These are phyloP conservation scores for Acacia confusa DNA, from an alignment of 306 rosid species.

Conservation along the genomic window DNA sequence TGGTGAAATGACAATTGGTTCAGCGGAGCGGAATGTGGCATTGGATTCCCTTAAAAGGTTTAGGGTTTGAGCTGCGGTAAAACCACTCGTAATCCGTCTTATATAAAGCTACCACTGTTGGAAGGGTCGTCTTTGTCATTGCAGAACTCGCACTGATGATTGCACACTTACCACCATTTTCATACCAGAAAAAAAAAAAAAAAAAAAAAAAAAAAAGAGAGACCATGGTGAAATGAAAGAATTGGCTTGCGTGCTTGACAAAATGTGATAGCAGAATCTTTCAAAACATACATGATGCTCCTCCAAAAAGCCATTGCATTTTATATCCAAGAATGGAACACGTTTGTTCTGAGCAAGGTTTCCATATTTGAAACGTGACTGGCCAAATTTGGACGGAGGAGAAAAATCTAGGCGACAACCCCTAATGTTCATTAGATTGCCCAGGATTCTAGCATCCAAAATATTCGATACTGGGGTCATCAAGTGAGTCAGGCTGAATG, in stretches of 20 bases:
- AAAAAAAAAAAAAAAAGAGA: no score
- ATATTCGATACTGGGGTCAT: conserved; percentile 8
- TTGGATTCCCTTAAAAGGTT: no score
- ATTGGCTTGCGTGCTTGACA: not conserved
- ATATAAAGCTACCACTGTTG: no score
- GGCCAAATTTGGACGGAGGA: conserved; percentile 6
- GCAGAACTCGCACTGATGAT: no score
- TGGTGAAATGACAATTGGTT: not conserved
- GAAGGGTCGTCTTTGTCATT: no score
- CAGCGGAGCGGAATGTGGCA: no score
- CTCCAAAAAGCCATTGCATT: not conserved
- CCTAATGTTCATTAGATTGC: conserved; percentile 31
- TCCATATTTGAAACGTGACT: conserved; percentile 29
- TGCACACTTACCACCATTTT: no score
- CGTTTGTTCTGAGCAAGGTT: not conserved
- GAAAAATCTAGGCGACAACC: conserved; percentile 25
- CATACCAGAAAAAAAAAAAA: no score
- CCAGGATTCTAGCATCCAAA: not conserved
- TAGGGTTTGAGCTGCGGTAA: no score
- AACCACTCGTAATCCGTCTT: no score
- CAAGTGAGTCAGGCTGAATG: not conserved
- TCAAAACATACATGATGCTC: not conserved
- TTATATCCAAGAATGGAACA: not conserved
- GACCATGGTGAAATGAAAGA: not conserved
- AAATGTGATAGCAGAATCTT: not conserved